Base-by-base conservation (phyloP, 2,329 filamentous ascomycete genomes). In the Aspergillus candidus region DNA sequence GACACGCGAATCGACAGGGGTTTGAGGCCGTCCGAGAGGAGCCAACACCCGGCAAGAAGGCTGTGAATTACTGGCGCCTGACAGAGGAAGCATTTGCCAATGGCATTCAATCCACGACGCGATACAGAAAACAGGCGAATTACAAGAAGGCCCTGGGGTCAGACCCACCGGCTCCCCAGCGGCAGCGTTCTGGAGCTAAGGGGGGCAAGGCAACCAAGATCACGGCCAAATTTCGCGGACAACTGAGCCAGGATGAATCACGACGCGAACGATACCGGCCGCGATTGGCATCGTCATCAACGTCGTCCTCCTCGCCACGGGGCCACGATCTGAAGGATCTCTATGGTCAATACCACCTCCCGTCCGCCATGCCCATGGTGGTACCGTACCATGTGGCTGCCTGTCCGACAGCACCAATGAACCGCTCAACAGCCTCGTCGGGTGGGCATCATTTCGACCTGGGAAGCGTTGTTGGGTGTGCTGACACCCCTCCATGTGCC, bases 31-130 rank as follows among this genome's bases (percentile, higher is more conserved):
- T 82, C 60, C 72, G 75, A 51, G 78, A 79, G 62, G 71, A 70
- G 45, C 52, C 63, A 17, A 59, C 52, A 13, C 53, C 65, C 6
- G 67, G 72, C 38, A 71, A 76, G 14, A 78, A 80, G 43, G 60
- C 72, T 7, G 82, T 84, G 59, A 89, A 85, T 60, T 78, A 85
- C 63, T 97, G 91, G 91, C 77, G 82, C 35, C 72, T 97, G 18
- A 82, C 83, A 31, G 71, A 80, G 1, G 81, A 83, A 63, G 87
- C 88, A 0, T 69, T 88, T 29, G 67, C 68, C 14, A 70, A 84
- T 17, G 86, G 50, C 18, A 86, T 96, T 39, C 81, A 89, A 65
- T 91, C 88, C 46, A 97, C 91, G 1, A 96, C 91, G 1, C 73
- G 84, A 51, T 89, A 86, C 63, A 79, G 85, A 52, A 83, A 82